These are phyloP conservation scores for Urochloa ruziziensis DNA, from an alignment of 176 grass and related monocot species.

Conservation along the genomic window DNA sequence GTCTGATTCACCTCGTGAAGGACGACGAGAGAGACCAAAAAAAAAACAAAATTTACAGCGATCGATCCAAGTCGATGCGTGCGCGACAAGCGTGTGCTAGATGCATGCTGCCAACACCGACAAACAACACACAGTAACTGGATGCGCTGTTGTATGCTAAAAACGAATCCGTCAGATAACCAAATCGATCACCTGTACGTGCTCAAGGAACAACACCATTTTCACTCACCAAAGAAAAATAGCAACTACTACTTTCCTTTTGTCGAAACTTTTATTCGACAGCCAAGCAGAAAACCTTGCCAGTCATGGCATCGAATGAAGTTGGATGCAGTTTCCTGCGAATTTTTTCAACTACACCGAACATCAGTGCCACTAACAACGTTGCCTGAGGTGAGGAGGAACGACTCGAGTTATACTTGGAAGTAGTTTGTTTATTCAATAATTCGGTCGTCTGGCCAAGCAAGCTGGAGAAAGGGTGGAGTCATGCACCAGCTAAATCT, in stretches of 20 bases:
- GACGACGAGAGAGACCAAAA: neutral
- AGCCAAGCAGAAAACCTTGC: too few relatives aligned
- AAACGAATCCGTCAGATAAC: neutral
- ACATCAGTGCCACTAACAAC: neutral
- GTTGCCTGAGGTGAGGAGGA: too few relatives aligned
- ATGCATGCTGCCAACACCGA: neutral
- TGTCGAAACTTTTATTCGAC: neutral
- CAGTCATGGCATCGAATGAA: neutral
- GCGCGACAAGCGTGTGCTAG: neutral
- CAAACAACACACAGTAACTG: neutral
- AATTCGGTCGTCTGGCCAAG: too few relatives aligned
- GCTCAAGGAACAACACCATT: neutral
- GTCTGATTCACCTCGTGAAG: neutral
- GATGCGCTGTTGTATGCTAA: neutral
- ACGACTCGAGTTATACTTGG: neutral
- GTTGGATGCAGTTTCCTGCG: neutral
- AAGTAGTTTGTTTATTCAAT: too few relatives aligned
- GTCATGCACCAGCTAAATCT: too few relatives aligned
- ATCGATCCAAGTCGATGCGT: neutral
- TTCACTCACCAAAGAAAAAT: neutral
- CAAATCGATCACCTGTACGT: neutral
- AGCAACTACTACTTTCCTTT: neutral
- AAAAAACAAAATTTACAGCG: too few relatives aligned
- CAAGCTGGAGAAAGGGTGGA: too few relatives aligned
- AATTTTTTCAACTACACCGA: neutral